Conservation (phyloP, 371 early-diverging fungal genomes). For the Entomophthora muscae region DNA sequence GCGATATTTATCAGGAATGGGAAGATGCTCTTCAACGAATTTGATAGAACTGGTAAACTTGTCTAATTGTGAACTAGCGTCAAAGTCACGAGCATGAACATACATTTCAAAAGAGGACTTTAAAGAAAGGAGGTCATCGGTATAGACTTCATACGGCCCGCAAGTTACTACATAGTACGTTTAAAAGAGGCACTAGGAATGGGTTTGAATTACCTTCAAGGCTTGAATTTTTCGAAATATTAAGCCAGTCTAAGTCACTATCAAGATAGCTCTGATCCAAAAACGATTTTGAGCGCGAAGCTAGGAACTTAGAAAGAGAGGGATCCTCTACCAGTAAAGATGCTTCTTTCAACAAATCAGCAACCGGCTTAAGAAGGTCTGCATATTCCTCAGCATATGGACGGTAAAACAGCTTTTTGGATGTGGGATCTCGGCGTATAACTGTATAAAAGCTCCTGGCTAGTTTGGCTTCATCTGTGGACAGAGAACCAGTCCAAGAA, state of each 20-base stretch:
- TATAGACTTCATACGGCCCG: constrained; percentile 68
- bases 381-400: constrained; percentile 42
- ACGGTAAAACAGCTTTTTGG: constrained; percentile 19
- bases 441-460: constrained; percentile 55
- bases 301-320: constrained; percentile 33
- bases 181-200: not conserved
- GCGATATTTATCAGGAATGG: constrained; percentile 51
- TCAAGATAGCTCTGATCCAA: constrained; percentile 40
- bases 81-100: constrained; percentile 55
- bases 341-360: constrained; percentile 33
- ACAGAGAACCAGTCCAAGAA: constrained; percentile 29
- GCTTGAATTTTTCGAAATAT: constrained; percentile 32
- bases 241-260: constrained; percentile 56
- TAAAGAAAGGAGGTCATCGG: constrained; percentile 41
- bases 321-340: constrained; percentile 33
- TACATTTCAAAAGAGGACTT: constrained; percentile 57
- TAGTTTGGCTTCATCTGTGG: constrained; percentile 21
- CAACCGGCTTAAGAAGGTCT: constrained; percentile 37
- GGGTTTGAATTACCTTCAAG: constrained; percentile 11
- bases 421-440: constrained; percentile 22
- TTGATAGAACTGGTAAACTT: constrained; percentile 48
- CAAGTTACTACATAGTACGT: constrained; percentile 34
- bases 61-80: constrained; percentile 33
- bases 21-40: constrained; percentile 47
- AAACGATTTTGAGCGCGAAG: constrained; percentile 38